Percentiles rank a stretch among this genome's conserved stretches.
phyloP scores from a whole-genome alignment of 2,329 filamentous ascomycete species.

The Neofusicoccum kwambonambiense region DNA sequence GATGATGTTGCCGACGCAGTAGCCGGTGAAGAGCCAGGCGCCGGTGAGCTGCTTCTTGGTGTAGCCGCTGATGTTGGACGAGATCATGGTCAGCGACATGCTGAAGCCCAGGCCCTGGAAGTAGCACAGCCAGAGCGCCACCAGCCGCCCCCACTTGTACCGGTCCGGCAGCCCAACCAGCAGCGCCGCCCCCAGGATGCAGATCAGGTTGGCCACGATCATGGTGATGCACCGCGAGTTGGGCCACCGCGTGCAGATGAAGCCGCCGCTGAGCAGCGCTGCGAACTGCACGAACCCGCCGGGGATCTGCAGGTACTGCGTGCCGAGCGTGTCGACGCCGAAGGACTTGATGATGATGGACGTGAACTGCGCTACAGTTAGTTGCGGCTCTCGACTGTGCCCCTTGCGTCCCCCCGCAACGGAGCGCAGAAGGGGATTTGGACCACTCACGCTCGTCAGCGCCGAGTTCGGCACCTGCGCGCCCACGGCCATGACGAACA shows the following conservation, averaged over 20 bases:
- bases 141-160: constrained; percentile 58
- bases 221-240: constrained; percentile 55
- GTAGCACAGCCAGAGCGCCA: constrained; percentile 58
- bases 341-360: constrained; percentile 59
- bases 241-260: constrained; percentile 53
- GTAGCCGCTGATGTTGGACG: constrained; percentile 53
- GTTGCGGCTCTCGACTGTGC: too few species aligned
- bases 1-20: constrained; percentile 56
- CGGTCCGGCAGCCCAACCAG: constrained; percentile 51
- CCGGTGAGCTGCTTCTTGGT: constrained; percentile 57
- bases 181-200: constrained; percentile 53
- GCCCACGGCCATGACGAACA: constrained; percentile 52
- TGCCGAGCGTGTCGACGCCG: constrained; percentile 85
- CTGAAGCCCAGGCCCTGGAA: constrained; percentile 56
- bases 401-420: too few species aligned
- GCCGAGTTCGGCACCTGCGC: constrained; percentile 59
- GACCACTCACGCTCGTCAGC: constrained; percentile 45
- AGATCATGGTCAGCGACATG: constrained; percentile 54
- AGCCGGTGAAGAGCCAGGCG: constrained; percentile 53
- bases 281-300: constrained; percentile 59
- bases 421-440: not conserved
- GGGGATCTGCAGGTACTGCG: constrained; percentile 65
- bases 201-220: constrained; percentile 56
- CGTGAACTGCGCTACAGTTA: constrained; percentile 36
- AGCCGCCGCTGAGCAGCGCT: constrained; percentile 49